phyloP scores from a whole-genome alignment of 2,329 filamentous ascomycete genomes.

The Pseudogymnoascus sp. region DNA sequence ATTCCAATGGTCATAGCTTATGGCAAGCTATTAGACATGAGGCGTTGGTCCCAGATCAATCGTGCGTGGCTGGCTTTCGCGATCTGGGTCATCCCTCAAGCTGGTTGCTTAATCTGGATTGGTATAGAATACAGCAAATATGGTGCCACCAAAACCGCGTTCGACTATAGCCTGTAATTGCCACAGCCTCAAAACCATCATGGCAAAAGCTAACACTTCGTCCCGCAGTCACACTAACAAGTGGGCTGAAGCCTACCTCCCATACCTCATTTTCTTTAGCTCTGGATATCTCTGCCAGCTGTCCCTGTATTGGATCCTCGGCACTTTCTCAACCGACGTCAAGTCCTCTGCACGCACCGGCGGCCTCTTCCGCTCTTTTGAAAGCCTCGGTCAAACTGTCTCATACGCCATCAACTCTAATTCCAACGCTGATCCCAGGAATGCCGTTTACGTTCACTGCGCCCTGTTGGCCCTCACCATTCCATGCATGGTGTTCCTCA shows the following conservation, averaged over 20 bases:
- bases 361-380: conserved; percentile 26
- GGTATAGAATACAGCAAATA: no score
- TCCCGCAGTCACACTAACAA: not conserved
- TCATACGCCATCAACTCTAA: conserved; percentile 28
- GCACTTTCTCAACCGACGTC: conserved; percentile 30
- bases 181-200: no score
- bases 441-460: conserved; percentile 14
- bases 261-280: conserved; percentile 15
- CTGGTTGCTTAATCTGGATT: no score
- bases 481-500: no score
- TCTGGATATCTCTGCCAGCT: conserved; percentile 16
- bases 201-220: not conserved
- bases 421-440: conserved; percentile 11
- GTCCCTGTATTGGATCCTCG: conserved; percentile 32
- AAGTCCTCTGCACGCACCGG: conserved; percentile 26
- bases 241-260: conserved; percentile 17
- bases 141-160: no score
- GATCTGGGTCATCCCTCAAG: no score
- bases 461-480: conserved; percentile 5
- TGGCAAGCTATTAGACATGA: no score
- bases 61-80: no score
- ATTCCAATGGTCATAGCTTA: no score
- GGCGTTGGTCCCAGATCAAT: no score
- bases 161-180: no score
- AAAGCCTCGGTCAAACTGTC: conserved; percentile 26